phyloP scores from a whole-genome alignment of 345 rosid species.

The Bruguiera gymnorhiza region DNA sequence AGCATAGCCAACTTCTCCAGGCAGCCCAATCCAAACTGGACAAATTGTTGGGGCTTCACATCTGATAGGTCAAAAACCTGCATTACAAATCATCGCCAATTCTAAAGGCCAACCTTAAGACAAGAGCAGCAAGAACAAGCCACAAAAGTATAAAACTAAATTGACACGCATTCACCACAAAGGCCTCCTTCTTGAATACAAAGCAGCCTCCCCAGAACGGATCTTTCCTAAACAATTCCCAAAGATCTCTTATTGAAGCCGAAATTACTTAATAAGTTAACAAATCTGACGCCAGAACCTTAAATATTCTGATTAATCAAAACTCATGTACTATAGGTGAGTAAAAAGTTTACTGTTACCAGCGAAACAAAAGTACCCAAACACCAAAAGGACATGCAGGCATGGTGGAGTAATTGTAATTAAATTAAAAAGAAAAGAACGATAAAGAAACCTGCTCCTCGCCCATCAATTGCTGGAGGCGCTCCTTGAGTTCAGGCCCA shows the following conservation, averaged over 20 bases:
- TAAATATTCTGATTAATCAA: no score
- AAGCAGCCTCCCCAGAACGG: slow-evolving; percentile 17
- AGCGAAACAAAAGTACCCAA: not conserved
- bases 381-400: not conserved
- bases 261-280: no score
- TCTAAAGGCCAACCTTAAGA: not conserved
- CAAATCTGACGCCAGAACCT: no score
- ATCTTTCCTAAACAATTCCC: no score
- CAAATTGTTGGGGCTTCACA: slow-evolving; percentile 82
- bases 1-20: slow-evolving; percentile 65
- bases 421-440: not conserved
- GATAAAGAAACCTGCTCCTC: slow-evolving; percentile 57
- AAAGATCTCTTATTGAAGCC: no score
- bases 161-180: no score
- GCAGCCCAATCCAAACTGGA: slow-evolving; percentile 71
- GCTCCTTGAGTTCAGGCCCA: slow-evolving; percentile 67
- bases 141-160: not conserved
- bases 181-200: no score
- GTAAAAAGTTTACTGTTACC: no score
- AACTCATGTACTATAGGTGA: no score
- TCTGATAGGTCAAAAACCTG: slow-evolving; percentile 68
- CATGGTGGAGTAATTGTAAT: no score
- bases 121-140: not conserved
- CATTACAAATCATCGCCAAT: not conserved
- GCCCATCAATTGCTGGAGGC: slow-evolving; percentile 70